Conservation (phyloP, 225 moss, liverwort and hornwort genomes). For the Thuidium tamariscinum region DNA sequence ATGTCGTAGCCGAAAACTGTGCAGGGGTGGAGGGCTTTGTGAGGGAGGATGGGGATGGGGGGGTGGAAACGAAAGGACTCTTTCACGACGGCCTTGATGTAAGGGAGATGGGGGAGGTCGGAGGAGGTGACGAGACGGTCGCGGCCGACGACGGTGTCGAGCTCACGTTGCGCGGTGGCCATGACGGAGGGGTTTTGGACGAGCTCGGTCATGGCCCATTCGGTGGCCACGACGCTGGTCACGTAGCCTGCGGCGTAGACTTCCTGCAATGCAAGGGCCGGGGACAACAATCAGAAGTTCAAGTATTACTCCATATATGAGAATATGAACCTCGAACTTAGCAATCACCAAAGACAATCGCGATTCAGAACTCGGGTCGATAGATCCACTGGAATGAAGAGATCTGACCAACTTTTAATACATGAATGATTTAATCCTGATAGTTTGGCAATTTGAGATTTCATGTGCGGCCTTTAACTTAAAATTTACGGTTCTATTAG, state of each 20-base stretch:
- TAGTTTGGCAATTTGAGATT: background rate
- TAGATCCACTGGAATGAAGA: background rate
- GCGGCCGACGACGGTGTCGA: background rate
- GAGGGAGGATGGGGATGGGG: background rate
- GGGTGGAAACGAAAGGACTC: background rate
- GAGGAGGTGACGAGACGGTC: background rate
- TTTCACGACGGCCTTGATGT: background rate
- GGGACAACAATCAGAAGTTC: background rate
- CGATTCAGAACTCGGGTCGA: background rate
- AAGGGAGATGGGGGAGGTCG: background rate
- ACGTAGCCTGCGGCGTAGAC: background rate
- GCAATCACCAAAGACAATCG: background rate
- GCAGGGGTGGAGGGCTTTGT: background rate
- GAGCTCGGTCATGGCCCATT: conserved; percentile 27
- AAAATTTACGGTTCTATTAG: background rate
- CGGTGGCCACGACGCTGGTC: background rate
- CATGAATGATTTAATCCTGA: background rate
- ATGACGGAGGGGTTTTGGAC: background rate
- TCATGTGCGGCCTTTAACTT: background rate
- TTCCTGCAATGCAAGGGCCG: background rate
- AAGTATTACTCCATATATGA: background rate
- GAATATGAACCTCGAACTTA: background rate
- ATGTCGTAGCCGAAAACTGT: background rate
- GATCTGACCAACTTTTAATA: background rate
- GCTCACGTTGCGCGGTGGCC: background rate